A percentile compares a stretch with the other conserved stretches of the same genome.
Evolutionary conservation across 345 rosid genomes (phyloP).

Genomic region (Draba incana): DNA sequence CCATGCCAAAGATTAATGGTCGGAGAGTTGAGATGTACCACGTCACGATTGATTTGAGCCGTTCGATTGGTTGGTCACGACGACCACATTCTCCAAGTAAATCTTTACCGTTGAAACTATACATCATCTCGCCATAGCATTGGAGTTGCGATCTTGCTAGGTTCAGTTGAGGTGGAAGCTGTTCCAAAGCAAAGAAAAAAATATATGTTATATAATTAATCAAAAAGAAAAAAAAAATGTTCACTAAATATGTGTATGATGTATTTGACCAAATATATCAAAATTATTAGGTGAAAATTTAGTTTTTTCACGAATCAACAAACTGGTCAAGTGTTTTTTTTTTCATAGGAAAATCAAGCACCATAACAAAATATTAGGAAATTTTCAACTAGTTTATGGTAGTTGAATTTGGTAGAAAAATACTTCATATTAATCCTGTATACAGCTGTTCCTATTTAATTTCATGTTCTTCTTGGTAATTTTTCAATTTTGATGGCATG

Average conservation of each 20-base stretch:
- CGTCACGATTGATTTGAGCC: conserved; percentile 57
- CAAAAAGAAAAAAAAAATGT: not conserved
- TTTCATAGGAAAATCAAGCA: no score
- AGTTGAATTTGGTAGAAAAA: no score
- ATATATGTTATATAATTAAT: not conserved
- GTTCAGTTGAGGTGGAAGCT: conserved; percentile 80
- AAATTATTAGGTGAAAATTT: no score
- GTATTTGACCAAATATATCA: no score
- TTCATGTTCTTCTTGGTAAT: no score
- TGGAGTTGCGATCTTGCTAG: conserved; percentile 83
- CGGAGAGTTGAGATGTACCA: conserved; percentile 75
- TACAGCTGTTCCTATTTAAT: no score
- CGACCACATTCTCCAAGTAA: conserved; percentile 48
- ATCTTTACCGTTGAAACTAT: conserved; percentile 52
- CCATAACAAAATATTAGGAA: no score
- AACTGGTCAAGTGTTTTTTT: no score
- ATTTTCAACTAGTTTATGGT: no score
- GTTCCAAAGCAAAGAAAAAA: conserved; percentile 18
- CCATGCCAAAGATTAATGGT: conserved; percentile 62
- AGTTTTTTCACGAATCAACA: no score
- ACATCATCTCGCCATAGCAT: conserved; percentile 65
- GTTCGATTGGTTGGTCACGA: conserved; percentile 53
- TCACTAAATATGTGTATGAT: not conserved
- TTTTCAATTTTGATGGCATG: no score
- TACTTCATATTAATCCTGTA: no score